Conservation (phyloP, 208 protist species). For the Acanthamoeba culbertsoni region DNA sequence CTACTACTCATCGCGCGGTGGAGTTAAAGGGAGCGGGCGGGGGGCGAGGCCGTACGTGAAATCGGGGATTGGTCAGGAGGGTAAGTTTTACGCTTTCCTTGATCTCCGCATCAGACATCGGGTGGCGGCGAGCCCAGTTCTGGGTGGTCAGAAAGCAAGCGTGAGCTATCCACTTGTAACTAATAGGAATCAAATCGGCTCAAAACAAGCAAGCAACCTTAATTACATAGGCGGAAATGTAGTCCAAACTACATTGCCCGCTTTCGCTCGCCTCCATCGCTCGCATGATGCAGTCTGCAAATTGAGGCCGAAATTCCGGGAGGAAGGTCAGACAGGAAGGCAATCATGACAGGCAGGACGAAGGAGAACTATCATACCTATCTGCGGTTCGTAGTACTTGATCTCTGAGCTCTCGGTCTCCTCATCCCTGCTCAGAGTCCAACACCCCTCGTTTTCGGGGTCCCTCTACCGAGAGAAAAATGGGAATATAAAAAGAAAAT, state of each 20-base stretch:
- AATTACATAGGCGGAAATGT: constrained; percentile 15
- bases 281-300: constrained; percentile 1
- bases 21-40: background rate
- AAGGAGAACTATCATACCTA: background rate
- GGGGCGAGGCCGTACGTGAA: background rate
- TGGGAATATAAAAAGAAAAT: background rate
- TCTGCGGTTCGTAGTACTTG: background rate
- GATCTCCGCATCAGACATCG: background rate
- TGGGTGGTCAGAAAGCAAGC: background rate
- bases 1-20: too few relatives aligned
- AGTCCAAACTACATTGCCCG: background rate
- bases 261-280: background rate
- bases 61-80: background rate
- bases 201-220: background rate
- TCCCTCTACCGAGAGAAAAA: background rate
- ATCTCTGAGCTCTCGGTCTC: background rate
- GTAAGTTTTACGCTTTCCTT: constrained; percentile 2
- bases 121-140: background rate
- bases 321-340: too few relatives aligned
- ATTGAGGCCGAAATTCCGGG: too few relatives aligned
- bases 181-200: background rate
- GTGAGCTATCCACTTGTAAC: background rate
- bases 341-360: background rate
- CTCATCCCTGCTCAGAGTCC: background rate
- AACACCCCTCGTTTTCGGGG: background rate